Base-by-base conservation (phyloP, 306 rosid genomes). In the Echinosophora koreensis region DNA sequence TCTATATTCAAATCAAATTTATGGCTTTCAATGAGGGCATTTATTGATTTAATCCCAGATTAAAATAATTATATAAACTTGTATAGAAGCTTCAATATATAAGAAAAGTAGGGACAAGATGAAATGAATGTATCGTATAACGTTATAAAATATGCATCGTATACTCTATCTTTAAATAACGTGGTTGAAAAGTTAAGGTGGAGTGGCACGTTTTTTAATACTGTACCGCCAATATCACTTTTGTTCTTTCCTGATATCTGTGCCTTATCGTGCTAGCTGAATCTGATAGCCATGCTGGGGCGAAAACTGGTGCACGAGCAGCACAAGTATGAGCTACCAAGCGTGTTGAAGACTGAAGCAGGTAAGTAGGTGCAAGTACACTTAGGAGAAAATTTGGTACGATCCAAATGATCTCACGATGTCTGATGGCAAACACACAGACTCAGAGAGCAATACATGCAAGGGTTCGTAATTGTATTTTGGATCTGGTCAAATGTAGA, bases 131-230 rank as follows among this genome's bases (percentile, higher is more conserved):
- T 8, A 41, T 7, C 9, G 10, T 30, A 2, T 30, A 30, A 30
- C 32, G 3, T 0, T 30, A 30, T 30, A 2, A 30, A 30, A 30
- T 30, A 30, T 0, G 32, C 1, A 37, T 37, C 6, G 7, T 37
- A 37, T 37, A 3, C 7, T 37, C 7, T 4, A 6, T 37, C 6
- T 37, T 37, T 0, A 44, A 44, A 8, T 44, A 44, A 44, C 4
- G 2, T 0, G 50, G 10, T 3, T 44, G 3, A 11, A 54, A 76
- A 64, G 57, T 22, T 17, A 65, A 65, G 2, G 28, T 12, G 65
- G 51, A 60, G 38, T 62, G 69, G 69, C 79, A 74, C 70, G 22
- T 60, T 60, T 61, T 60, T 60, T 61, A 11, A 18, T 32, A 34
- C 13, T 44, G 49, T 16, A 58, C 39, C 28, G 37, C 13, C 47